Base-by-base conservation (phyloP, 176 grass and related monocot species). In the Lolium multiflorum region DNA sequence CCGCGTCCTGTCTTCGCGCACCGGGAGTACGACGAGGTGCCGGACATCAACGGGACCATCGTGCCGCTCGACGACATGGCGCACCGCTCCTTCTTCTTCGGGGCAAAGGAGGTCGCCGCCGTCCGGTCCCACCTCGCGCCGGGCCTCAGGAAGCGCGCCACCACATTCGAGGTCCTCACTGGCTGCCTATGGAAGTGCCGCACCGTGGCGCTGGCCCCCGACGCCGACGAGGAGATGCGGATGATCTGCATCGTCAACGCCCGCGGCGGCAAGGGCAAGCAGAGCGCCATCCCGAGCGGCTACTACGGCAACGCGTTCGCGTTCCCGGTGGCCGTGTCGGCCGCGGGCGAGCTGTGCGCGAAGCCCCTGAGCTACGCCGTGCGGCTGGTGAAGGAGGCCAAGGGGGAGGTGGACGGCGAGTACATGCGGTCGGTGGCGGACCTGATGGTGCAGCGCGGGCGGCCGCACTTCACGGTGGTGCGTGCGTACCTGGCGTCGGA, bases 241-340 rank as follows among this genome's bases (percentile, higher is more conserved):
- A 84, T 97, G 5, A 81, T 92, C 74, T 92, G 84, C 83, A 59
- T 91, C n/a, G 95, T 89, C 1, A 92, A 79, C 70, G 88, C 89
- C 14, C 87, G 95, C 3, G 87, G 95, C 52, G 61, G 61, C 66
- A 35, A 35, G 31, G 31, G 31, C 31, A 35, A 35, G n/a, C 41
- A 3, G 71, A 17, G 28, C 49, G 8, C 7, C 57, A 69, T 97
- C 56, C 95, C 90, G 0, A 14, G 52, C 4, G 92, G 92, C 5
- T 97, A 94, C 86, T 94, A 97, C 24, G 92, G 92, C 1, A 94
- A 97, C 55, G 87, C 92, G 6, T 91, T 94, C 76, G 90, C 84
- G 22, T 88, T 92, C 6, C 90, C 90, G 4, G 87, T 88, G 9
- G 90, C 92, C 10, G 48, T 94, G 7, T 50, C 86, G 0, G 52